These are phyloP conservation scores for Candida orba DNA, from an alignment of 805 yeast genomes.

Conservation along the genomic window DNA sequence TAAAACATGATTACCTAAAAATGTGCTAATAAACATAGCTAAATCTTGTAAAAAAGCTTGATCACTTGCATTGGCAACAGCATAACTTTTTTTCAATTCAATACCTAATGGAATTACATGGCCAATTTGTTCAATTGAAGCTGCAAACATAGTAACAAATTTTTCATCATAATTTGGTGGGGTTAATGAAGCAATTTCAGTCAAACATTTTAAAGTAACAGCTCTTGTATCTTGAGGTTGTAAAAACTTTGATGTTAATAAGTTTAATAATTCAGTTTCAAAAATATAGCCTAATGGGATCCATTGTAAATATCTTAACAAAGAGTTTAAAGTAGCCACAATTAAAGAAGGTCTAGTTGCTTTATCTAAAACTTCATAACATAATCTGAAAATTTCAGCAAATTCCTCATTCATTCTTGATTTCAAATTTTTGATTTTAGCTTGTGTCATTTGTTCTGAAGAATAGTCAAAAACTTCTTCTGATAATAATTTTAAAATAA, in stretches of 20 bases:
- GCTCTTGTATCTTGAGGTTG: constrained; percentile 75
- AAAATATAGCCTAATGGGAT: constrained; percentile 86
- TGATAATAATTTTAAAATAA: constrained; percentile 75
- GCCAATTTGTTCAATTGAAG: constrained; percentile 63
- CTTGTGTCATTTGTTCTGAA: constrained; percentile 96
- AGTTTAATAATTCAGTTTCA: constrained; percentile 71
- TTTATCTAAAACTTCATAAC: constrained; percentile 88
- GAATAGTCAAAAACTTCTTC: constrained; percentile 96
- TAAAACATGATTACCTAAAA: constrained; percentile 63
- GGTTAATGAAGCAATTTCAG: constrained; percentile 74
- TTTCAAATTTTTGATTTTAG: constrained; percentile 79
- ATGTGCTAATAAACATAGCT: constrained; percentile 87
- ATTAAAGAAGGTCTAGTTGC: constrained; percentile 80
- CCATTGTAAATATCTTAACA: constrained; percentile 88
- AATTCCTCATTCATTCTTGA: constrained; percentile 83
- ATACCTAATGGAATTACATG: constrained; percentile 64
- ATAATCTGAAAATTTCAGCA: constrained; percentile 85
- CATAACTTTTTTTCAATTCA: constrained; percentile 66
- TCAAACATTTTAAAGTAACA: constrained; percentile 81
- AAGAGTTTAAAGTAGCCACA: constrained; percentile 73
- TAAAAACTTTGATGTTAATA: constrained; percentile 71
- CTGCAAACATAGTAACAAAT: constrained; percentile 62
- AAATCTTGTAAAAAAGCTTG: constrained; percentile 94
- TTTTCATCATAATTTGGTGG: constrained; percentile 49
- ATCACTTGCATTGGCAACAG: constrained; percentile 68